Evolutionary conservation across 2,329 filamentous ascomycete species (phyloP), one percentile per base, ranked within the genome.

Genomic region (Pseudogymnoascus sp.): DNA sequence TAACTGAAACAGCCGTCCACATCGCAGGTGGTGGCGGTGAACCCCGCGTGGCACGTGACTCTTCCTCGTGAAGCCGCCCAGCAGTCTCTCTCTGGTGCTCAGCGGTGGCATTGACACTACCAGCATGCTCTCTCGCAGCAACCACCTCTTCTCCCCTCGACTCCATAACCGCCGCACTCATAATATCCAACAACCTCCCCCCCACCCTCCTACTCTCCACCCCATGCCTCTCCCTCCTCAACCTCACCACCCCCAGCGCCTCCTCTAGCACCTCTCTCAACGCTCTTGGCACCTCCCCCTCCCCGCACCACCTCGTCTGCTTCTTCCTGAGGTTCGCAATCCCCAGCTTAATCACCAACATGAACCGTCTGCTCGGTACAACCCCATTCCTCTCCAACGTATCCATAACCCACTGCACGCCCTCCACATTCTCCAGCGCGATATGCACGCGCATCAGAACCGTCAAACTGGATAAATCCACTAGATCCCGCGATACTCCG

Each of bases 401-500:
- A 21, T 68, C 36, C 12, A 70, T 61, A 7, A 71, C 67, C 70
- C 69, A 73, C 12, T 65, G 56, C 10, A 74, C 59, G 4, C 72
- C 72, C n/a, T 40, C 34, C 3, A 36, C 28, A 60, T 72, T 67
- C 28, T 61, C 59, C 18, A 71, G 56, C 5, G 56, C 62, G 10
- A 73, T 67, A 56, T 72, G 72, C 12, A 67, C 68, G 16, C 68
- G 66, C 18, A 73, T 62, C 38, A 74, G 69, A 6, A 69, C 67
- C 5, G 65, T 72, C 4, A 73, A 66, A n/a, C 63, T 69, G 4
- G 62, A 36, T 12, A 73, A 63, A n/a, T 59, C 61, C 1, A 18
- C 67, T 62, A 3, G 68, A 65, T 6, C 53, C 61, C n/a, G 63
- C 64, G 25, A 46, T 59, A 23, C 53, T 18, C n/a, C 68, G 18